Base-by-base conservation (phyloP, 139 green algal genomes). In the Pseudopediastrum boryanum region DNA sequence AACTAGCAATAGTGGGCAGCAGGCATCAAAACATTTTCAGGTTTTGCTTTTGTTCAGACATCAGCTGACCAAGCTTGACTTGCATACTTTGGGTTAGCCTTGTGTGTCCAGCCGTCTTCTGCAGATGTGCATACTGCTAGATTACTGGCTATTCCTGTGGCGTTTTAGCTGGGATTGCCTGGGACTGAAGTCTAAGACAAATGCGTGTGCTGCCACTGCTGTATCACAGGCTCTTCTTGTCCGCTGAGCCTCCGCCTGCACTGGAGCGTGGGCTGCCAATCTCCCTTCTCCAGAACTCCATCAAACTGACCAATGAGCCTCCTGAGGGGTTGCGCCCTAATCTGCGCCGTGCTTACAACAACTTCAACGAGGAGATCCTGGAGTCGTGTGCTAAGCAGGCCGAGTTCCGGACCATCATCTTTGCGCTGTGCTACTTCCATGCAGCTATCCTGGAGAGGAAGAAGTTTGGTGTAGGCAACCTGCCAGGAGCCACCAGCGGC, bases 261-360 rank as follows among this genome's bases (percentile, higher is more conserved):
- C 89, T 98, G 62, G 94, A 98, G 87, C 84, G 84, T 25, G 79
- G 82, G 0, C 86, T 98, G 76, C 94, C 94, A 38, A 93, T 97
- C 79, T 92, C 85, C 9, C 82, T 98, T 77, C 86, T 98, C 74
- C 94, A 98, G 77, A 94, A 93, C 84, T 91, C 67, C 71, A 93
- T 98, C 85, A 98, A 98, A 86, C 89, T 98, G 7, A 97, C 92
- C 52, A 97, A 97, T 64, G 94, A 98, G 85, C 94, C 94, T 25
- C 94, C 94, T 19, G 89, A 95, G 82, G 93, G 94, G 10, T 75
- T 81, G 52, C 79, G 75, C 44, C 89, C 89, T 58, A 96, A 96
- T 84, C 81, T 96, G 74, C 67, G 84, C n/a, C 89, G 94, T 42
- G 93, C 94, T 2, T 96, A 92, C 68, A 85, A 78, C 77, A 84